Evolutionary conservation across 2,329 filamentous ascomycete species (phyloP).

Genomic region (Neocatenulostroma microsporum): DNA sequence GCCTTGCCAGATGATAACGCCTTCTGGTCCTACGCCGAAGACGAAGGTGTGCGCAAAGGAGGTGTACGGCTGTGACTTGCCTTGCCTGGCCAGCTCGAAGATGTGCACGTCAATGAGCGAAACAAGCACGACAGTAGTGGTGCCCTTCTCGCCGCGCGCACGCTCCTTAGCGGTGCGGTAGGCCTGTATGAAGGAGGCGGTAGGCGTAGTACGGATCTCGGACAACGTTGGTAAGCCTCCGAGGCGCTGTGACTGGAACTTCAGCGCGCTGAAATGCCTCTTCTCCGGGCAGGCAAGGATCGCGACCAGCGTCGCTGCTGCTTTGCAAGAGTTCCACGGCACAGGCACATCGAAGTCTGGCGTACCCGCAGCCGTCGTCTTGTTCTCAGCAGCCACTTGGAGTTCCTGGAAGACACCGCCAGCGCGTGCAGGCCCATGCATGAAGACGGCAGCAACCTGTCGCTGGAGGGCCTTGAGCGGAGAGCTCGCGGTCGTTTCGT

Average conservation of each 20-base stretch:
- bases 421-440: not conserved
- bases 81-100: not conserved
- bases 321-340: not conserved
- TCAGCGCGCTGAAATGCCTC: not conserved
- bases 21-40: not conserved
- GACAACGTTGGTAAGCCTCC: not conserved
- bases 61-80: not conserved
- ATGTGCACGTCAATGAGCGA: not conserved
- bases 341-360: not conserved
- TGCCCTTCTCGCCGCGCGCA: slow-evolving; percentile 1
- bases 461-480: not conserved
- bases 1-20: slow-evolving; percentile 1
- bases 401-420: not conserved
- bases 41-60: not conserved
- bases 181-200: not conserved
- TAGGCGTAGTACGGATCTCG: not conserved
- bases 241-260: not conserved
- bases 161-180: not conserved
- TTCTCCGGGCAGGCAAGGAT: not conserved
- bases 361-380: not conserved
- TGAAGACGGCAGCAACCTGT: not conserved
- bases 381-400: not conserved
- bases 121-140: not conserved
- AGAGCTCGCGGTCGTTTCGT: too few relatives aligned
- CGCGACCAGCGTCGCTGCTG: not conserved